Conservation (phyloP, 169 alveolate genomes). For the Plasmodium sp. region DNA sequence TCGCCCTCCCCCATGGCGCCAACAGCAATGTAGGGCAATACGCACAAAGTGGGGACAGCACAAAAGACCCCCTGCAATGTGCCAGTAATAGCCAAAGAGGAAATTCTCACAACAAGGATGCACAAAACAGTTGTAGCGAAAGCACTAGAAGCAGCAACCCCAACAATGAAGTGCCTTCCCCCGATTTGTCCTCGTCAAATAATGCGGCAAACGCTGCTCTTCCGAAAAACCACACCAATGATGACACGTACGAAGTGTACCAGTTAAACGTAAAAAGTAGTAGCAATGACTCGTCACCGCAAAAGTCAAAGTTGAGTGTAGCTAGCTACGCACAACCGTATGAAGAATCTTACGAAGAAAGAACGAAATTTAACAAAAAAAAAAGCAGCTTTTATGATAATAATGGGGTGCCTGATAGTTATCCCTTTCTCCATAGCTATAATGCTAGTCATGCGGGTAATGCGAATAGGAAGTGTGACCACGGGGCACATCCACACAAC, state of each 20-base stretch:
- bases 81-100: background rate
- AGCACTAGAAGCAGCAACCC: background rate
- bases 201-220: background rate
- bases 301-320: background rate
- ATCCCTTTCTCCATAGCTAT: background rate
- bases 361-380: conserved; percentile 51
- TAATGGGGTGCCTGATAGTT: background rate
- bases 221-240: background rate
- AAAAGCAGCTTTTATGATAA: conserved; percentile 27
- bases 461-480: background rate
- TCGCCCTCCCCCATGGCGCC: background rate
- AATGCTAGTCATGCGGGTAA: background rate
- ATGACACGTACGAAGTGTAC: conserved; percentile 5
- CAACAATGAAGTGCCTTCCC: background rate
- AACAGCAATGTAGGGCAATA: background rate
- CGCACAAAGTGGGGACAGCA: background rate
- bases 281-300: background rate
- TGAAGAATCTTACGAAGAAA: conserved; percentile 30
- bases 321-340: background rate
- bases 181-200: background rate
- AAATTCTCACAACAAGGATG: background rate
- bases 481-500: background rate
- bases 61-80: background rate
- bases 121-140: background rate
- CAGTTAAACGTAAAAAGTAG: background rate